Evolutionary conservation across 1,284 basidiomycete species (phyloP).

Genomic region (Ganoderma lucidum): DNA sequence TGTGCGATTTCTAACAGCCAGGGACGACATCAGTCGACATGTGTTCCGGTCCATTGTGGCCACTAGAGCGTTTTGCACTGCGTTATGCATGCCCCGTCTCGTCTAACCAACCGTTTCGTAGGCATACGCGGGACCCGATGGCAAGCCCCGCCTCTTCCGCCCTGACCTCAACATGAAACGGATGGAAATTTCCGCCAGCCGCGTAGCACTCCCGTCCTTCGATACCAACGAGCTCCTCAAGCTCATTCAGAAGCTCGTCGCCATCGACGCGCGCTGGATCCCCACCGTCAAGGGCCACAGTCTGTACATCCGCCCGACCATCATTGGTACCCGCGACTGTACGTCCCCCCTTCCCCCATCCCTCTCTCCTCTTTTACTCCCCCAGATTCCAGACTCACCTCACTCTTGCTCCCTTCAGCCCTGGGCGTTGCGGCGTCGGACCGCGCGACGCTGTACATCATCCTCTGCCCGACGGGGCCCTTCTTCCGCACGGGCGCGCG

Average conservation of each 20-base stretch:
- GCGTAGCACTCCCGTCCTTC: constrained; percentile 73
- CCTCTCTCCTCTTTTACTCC: no score
- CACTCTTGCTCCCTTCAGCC: constrained; percentile 40
- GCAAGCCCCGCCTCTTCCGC: constrained; percentile 74
- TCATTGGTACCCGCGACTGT: constrained; percentile 87
- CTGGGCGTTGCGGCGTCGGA: constrained; percentile 78
- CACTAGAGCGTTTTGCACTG: not conserved
- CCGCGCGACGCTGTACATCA: constrained; percentile 75
- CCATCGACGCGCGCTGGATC: constrained; percentile 79
- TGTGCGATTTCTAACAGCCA: no score
- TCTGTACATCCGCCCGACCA: constrained; percentile 84
- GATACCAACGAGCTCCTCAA: constrained; percentile 67
- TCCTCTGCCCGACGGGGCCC: constrained; percentile 72
- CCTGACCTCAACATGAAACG: constrained; percentile 87
- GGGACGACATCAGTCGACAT: no score
- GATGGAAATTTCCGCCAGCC: constrained; percentile 65
- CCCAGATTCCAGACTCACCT: not conserved
- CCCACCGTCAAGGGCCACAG: constrained; percentile 75
- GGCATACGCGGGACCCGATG: constrained; percentile 76
- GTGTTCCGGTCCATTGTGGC: not conserved
- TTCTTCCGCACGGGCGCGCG: constrained; percentile 74
- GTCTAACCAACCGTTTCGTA: constrained; percentile 34
- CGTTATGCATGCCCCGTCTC: not conserved
- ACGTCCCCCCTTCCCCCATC: constrained; percentile 37
- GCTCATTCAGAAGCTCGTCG: constrained; percentile 76